Base-by-base conservation (phyloP, 352 stramenopile species). In the Aphanomyces cochlioides region DNA sequence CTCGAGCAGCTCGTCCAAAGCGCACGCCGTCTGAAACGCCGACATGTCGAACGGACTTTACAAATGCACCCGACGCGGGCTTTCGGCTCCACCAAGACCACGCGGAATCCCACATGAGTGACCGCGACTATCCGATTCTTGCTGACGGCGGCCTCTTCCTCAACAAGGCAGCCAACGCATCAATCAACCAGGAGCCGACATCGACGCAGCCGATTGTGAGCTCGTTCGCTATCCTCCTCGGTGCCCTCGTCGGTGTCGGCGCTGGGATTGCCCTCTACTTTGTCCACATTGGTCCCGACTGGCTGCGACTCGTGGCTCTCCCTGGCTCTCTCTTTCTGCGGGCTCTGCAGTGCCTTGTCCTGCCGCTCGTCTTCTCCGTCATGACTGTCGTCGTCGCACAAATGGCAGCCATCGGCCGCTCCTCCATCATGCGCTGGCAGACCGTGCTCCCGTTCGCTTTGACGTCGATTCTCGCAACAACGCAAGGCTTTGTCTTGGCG, bases 301-400 rank as follows among this genome's bases (percentile, higher is more conserved):
- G 10, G 43, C 43, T 50, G 1, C 10, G 17, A n/a, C 43, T 50
- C 2, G 61, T 70, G 34, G 1, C 34, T 12, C 83, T 85, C 5
- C 84, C 86, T 0, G 86, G 86, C 0, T 80, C 90, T 56, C 76
- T 94, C 34, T 90, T 89, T 74, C 75, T 92, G 4, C 84, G 84
- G 37, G 84, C 83, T 2, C 79, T 92, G 37, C 77, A 90, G 77
- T 94, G 86, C 72, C 73, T 94, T 45, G 84, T 94, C 65, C 75
- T 92, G 61, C 84, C 84, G 21, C 81, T 92, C 61, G 83, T 92
- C 65, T 90, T 94, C 60, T 79, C 91, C 73, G 61, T 94, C 47
- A 84, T 81, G 17, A 81, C 90, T 12, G 79, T 79, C 4, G 80
- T 90, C 3, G 80, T 90, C 2, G 81, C 84, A 3, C 83, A 94